Evolutionary conservation across 345 rosid genomes (phyloP).

Genomic region (Hibiscus mutabilis): DNA sequence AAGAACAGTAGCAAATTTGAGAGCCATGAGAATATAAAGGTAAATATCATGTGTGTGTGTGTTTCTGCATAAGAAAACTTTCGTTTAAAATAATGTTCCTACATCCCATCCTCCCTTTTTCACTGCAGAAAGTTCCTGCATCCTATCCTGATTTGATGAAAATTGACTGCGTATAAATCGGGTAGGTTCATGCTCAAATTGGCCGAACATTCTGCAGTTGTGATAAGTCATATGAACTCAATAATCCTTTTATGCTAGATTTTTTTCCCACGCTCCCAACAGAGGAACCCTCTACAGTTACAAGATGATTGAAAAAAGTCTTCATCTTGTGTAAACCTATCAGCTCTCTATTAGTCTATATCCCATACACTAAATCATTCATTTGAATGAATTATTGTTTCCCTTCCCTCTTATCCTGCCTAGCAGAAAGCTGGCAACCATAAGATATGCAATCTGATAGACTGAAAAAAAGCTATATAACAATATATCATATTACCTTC

Average conservation of each 20-base stretch:
- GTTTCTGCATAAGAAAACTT: background rate
- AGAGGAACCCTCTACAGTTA: background rate
- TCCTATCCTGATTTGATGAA: background rate
- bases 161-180: background rate
- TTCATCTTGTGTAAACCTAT: background rate
- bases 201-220: background rate
- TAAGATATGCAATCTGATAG: background rate
- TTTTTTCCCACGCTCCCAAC: background rate
- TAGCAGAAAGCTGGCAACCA: background rate
- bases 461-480: background rate
- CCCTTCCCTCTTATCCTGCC: background rate
- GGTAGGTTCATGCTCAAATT: background rate
- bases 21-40: background rate
- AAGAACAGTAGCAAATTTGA: background rate
- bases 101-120: background rate
- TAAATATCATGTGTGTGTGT: background rate
- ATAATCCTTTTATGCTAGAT: background rate
- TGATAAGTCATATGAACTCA: background rate
- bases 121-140: background rate
- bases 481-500: conserved; percentile 48
- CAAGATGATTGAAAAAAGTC: background rate
- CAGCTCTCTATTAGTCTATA: background rate
- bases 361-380: background rate
- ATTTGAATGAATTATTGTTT: background rate
- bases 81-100: background rate